Evolutionary conservation across 2,329 filamentous ascomycete genomes (phyloP), one percentile per base, ranked within the genome.

Genomic region (Chrysoporthe puriensis): DNA sequence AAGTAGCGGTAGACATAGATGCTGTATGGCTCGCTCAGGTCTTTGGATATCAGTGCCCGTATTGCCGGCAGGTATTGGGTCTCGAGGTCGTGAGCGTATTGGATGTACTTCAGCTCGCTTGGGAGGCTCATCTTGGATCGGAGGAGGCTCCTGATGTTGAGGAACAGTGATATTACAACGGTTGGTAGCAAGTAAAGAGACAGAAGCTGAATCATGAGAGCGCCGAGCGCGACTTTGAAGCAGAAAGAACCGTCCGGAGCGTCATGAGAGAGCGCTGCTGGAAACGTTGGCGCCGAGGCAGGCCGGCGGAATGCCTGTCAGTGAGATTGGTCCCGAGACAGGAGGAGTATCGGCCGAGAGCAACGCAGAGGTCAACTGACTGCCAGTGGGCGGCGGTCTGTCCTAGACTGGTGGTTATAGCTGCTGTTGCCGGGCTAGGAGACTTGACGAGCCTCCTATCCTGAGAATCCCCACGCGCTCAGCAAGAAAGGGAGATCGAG

Each of bases 1-100:
- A 99, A 99, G 79, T 99, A 99, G 43, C 96, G 90, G 79, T 98
- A 99, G 68, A 99, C 96, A 82, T 99, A 99, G 77, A 99, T 98
- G 80, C 95, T 98, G 79, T 99, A 99, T 1, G 96, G 96, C 79
- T 99, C 96, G 73, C 95, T 98, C 62, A 99, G 86, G 77, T 98
- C 96, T 75, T 95, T 97, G 57, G 94, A 96, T 75, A 99, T 99
- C 76, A 99, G 82, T 67, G 94, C 90, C 66, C 95, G 90, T 79
- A 99, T 97, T 54, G 93, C 89, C 46, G 94, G 89, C 54, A 99
- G 88, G 77, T 96, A 86, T 77, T 86, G 78, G 56, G 83, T 79
- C 74, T 90, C 88, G 26, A 90, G 80, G 11, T 78, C 77, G 76
- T 90, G 87, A 67, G 88, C 81, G 74, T 90, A 90, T 73, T 88